Conservation (phyloP, 345 rosid genomes). For the Syzygium aqueum region DNA sequence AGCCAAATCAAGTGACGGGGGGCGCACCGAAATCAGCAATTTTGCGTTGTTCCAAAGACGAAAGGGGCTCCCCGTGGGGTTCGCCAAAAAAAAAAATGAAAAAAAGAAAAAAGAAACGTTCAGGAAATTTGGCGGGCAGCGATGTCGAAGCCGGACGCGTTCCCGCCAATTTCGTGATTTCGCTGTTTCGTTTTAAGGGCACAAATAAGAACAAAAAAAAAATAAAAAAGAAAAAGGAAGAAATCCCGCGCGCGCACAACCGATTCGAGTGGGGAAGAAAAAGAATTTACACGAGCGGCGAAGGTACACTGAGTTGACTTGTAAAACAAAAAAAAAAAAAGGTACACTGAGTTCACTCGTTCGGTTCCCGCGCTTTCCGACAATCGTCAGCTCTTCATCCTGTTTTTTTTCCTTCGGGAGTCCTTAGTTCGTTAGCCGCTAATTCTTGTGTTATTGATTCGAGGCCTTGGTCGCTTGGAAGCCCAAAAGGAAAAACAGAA, state of each 20-base stretch:
- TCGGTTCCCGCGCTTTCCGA: background rate
- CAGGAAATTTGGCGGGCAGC: background rate
- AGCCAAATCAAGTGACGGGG: background rate
- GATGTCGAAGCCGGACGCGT: background rate
- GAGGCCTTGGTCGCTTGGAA: background rate
- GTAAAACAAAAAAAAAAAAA: no score
- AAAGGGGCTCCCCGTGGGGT: background rate
- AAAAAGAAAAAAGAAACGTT: background rate
- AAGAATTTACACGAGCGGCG: background rate
- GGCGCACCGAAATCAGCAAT: background rate
- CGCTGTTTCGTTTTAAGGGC: background rate
- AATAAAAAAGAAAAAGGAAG: background rate
- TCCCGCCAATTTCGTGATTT: background rate
- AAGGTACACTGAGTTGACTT: background rate
- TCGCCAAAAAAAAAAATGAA: no score
- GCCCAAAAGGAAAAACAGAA: background rate
- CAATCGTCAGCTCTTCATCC: background rate
- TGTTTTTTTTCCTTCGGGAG: background rate
- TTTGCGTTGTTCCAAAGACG: background rate
- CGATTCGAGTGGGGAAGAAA: background rate
- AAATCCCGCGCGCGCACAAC: background rate
- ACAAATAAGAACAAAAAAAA: background rate
- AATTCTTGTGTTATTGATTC: background rate
- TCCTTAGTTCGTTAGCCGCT: rapidly evolving
- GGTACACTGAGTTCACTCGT: background rate